phyloP scores from a whole-genome alignment of 495 filamentous ascomycete genomes.

The Talaromyces proteolyticus region DNA sequence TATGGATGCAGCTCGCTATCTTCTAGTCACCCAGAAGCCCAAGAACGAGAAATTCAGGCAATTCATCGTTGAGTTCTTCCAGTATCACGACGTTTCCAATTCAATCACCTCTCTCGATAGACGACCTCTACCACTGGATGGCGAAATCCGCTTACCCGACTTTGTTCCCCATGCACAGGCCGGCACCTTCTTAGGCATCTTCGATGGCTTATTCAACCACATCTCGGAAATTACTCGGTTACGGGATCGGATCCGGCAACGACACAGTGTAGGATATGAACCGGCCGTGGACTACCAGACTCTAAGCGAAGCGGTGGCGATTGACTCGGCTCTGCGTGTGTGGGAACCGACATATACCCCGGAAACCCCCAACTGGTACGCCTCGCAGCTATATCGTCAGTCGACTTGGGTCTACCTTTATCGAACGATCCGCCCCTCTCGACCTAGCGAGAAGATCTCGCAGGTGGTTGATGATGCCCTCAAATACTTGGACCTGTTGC shows the following conservation, averaged over 20 bases:
- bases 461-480: constrained; percentile 77
- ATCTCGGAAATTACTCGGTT: constrained; percentile 76
- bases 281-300: constrained; percentile 70
- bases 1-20: constrained; percentile 66
- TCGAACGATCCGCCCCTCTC: constrained; percentile 74
- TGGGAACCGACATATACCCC: constrained; percentile 70
- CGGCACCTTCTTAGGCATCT: constrained; percentile 74
- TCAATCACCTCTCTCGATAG: constrained; percentile 67
- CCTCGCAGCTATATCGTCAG: constrained; percentile 79
- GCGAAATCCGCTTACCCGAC: constrained; percentile 59
- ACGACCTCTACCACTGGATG: constrained; percentile 46
- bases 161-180: constrained; percentile 70
- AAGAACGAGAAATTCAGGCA: constrained; percentile 61
- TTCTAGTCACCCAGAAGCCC: constrained; percentile 55
- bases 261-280: constrained; percentile 55
- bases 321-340: constrained; percentile 68
- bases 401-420: constrained; percentile 89
- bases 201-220: constrained; percentile 77
- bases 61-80: constrained; percentile 90
- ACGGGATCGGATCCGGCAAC: constrained; percentile 67
- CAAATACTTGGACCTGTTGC: constrained; percentile 53
- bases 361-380: constrained; percentile 66
- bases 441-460: constrained; percentile 60
- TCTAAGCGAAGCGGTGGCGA: constrained; percentile 67
- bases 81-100: constrained; percentile 81